Percentiles rank a stretch among this genome's conserved stretches.
Evolutionary conservation across 2,329 filamentous ascomycete species (phyloP).

Genomic region (Cercospora brassicicola): DNA sequence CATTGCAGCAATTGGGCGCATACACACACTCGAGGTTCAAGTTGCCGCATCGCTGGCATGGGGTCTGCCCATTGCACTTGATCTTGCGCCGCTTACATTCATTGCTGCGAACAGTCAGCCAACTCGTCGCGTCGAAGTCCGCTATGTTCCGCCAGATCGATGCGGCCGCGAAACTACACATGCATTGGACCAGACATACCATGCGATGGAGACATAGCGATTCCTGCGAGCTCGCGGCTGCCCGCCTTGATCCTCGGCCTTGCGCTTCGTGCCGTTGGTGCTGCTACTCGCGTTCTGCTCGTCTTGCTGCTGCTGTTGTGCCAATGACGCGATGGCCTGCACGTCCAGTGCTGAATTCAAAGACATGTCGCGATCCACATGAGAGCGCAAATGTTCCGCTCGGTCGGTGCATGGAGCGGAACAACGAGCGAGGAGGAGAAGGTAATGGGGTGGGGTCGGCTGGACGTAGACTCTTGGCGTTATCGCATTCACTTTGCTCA

Average conservation of each 20-base stretch:
- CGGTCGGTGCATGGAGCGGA: background rate
- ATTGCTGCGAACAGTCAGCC: constrained; percentile 48
- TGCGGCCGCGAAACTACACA: background rate
- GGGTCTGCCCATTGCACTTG: constrained; percentile 66
- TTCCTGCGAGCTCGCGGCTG: constrained; percentile 60
- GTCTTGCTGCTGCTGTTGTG: constrained; percentile 25
- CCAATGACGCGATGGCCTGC: constrained; percentile 24
- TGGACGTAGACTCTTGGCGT: background rate
- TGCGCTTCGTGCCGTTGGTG: constrained; percentile 44
- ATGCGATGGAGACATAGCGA: constrained; percentile 67
- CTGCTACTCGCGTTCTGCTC: constrained; percentile 23
- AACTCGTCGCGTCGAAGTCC: background rate
- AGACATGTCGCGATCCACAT: constrained; percentile 7
- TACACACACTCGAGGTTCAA: constrained; percentile 64
- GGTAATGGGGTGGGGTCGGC: background rate
- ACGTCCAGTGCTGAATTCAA: constrained; percentile 20
- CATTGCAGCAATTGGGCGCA: constrained; percentile 70
- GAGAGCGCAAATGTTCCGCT: constrained; percentile 5
- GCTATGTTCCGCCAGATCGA: background rate
- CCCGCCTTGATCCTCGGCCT: constrained; percentile 45
- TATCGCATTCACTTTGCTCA: background rate
- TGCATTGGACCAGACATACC: constrained; percentile 46
- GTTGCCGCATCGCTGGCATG: constrained; percentile 66
- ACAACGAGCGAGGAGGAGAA: background rate
- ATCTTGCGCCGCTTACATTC: constrained; percentile 68